These are phyloP conservation scores for Irpex sp. DNA, from an alignment of 1,284 basidiomycete species.

Conservation along the genomic window DNA sequence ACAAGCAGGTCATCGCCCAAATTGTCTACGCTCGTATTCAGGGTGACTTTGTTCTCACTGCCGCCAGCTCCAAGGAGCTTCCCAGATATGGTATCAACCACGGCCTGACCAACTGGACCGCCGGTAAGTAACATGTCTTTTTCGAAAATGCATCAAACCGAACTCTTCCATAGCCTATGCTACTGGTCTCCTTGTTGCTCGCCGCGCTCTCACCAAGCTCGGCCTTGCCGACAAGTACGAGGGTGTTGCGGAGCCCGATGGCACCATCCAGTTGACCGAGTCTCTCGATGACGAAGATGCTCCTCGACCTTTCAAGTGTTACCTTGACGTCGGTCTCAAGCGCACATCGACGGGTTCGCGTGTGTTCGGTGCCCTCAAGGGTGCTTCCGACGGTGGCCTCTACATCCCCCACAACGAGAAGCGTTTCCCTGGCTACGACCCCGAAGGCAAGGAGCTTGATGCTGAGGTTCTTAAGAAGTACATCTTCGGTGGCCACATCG, in stretches of 20 bases:
- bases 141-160: neutral
- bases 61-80: slow-evolving; percentile 90
- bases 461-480: slow-evolving; percentile 96
- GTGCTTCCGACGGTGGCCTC: slow-evolving; percentile 97
- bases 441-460: slow-evolving; percentile 92
- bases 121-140: slow-evolving; percentile 48
- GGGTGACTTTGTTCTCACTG: slow-evolving; percentile 91
- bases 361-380: slow-evolving; percentile 99
- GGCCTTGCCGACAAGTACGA: slow-evolving; percentile 98
- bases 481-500: slow-evolving; percentile 97
- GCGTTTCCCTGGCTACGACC: slow-evolving; percentile 98
- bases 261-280: slow-evolving; percentile 82
- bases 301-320: slow-evolving; percentile 97
- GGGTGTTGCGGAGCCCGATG: slow-evolving; percentile 92
- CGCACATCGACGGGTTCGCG: slow-evolving; percentile 98
- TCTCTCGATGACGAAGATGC: slow-evolving; percentile 88
- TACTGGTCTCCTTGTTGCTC: slow-evolving; percentile 93
- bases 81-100: slow-evolving; percentile 97
- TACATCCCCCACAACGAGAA: slow-evolving; percentile 98
- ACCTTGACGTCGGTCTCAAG: slow-evolving; percentile 97
- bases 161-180: slow-evolving; percentile 73
- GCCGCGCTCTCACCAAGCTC: slow-evolving; percentile 93
- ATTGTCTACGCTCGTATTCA: slow-evolving; percentile 97
- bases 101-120: slow-evolving; percentile 98
- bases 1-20: slow-evolving; percentile 90